A percentile compares a stretch with the other conserved stretches of the same genome.
Conservation (phyloP, 2,329 filamentous ascomycete species). For the Septoria petroselini region DNA sequence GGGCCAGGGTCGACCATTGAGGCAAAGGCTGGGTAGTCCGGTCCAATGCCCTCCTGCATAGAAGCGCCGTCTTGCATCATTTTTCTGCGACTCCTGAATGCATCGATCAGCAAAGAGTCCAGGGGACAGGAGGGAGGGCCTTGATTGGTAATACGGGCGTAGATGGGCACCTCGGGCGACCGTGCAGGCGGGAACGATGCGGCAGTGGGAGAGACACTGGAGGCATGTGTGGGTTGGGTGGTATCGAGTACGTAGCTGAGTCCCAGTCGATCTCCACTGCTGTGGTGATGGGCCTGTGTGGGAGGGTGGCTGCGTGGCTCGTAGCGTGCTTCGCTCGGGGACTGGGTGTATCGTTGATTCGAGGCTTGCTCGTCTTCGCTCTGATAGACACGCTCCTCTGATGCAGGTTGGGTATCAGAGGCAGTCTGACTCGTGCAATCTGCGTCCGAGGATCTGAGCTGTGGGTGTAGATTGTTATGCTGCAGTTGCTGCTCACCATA, state of each 20-base stretch:
- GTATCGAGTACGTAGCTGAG: conserved; percentile 67
- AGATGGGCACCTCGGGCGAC: conserved; percentile 29
- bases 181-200: conserved; percentile 13
- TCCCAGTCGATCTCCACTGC: conserved; percentile 8
- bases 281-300: conserved; percentile 4
- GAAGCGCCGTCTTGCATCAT: conserved; percentile 64
- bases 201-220: conserved; percentile 15
- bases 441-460: conserved; percentile 31
- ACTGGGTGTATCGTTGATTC: conserved; percentile 2
- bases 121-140: conserved; percentile 69
- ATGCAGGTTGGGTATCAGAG: conserved; percentile 8
- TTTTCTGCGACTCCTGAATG: conserved; percentile 66
- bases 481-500: conserved; percentile 21
- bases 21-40: conserved; percentile 74
- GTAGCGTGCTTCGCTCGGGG: conserved; percentile 1
- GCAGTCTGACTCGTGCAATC: conserved; percentile 18
- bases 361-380: conserved; percentile 8
- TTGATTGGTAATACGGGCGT: conserved; percentile 50
- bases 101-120: conserved; percentile 76
- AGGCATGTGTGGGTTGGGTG: conserved; percentile 7
- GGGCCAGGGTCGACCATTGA: conserved; percentile 67
- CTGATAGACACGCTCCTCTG: conserved; percentile 8
- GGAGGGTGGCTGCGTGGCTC: background rate
- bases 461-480: conserved; percentile 34
- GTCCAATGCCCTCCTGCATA: conserved; percentile 65